Conservation (phyloP, 495 filamentous ascomycete genomes). For the Aspergillus bridgeri region DNA sequence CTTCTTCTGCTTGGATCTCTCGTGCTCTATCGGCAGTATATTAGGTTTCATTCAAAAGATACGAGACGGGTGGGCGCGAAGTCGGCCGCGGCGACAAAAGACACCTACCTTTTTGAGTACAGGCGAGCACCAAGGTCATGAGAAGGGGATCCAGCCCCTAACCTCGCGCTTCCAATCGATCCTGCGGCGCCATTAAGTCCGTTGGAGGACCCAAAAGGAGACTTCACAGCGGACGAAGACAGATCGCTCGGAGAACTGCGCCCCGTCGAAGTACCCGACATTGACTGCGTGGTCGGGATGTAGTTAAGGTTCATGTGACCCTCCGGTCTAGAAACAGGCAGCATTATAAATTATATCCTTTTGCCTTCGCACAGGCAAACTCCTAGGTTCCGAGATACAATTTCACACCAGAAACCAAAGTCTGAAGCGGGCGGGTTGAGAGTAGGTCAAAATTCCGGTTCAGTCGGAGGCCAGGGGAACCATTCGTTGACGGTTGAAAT, state of each 20-base stretch:
- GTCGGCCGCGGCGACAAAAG: constrained; percentile 1
- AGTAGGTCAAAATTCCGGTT: constrained; percentile 13
- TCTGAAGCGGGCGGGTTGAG: constrained; percentile 19
- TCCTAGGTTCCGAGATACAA: constrained; percentile 21
- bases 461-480: constrained; percentile 10
- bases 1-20: constrained; percentile 97
- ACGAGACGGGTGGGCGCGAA: not conserved
- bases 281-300: constrained; percentile 69
- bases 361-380: constrained; percentile 24
- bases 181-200: constrained; percentile 60
- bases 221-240: constrained; percentile 63
- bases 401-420: constrained; percentile 23
- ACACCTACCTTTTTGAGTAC: constrained; percentile 85
- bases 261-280: constrained; percentile 82
- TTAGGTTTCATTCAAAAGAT: constrained; percentile 13
- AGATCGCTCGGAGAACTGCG: constrained; percentile 85
- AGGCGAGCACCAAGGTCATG: constrained; percentile 79
- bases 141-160: constrained; percentile 94
- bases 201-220: constrained; percentile 69
- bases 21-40: constrained; percentile 59
- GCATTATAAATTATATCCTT: constrained; percentile 70
- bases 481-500: constrained; percentile 12
- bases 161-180: constrained; percentile 70
- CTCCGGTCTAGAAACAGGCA: constrained; percentile 66
- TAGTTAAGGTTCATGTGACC: constrained; percentile 74